A percentile compares a stretch with the other conserved stretches of the same genome.
Conservation (phyloP, 352 stramenopile species). For the Globisporangium okanoganense region DNA sequence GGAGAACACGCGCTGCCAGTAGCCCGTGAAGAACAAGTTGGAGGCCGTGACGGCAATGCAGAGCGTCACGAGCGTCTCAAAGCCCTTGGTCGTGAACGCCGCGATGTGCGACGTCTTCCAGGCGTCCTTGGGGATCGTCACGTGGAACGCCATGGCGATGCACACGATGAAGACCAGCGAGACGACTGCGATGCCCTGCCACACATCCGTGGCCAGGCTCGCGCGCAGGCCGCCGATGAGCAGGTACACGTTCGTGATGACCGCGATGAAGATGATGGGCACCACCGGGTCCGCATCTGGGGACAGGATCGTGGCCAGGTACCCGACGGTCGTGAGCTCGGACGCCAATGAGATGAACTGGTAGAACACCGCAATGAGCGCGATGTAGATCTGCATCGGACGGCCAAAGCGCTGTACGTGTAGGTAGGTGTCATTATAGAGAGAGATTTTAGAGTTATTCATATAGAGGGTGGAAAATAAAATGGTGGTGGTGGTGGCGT, state of each 20-base stretch:
- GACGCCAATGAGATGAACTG: slow-evolving; percentile 79
- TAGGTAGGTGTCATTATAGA: not conserved
- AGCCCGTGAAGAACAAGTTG: slow-evolving; percentile 79
- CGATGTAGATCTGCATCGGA: slow-evolving; percentile 63
- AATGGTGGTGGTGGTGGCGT: slow-evolving; percentile 5
- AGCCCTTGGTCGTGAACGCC: slow-evolving; percentile 56
- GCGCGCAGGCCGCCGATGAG: slow-evolving; percentile 69
- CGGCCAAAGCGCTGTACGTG: slow-evolving; percentile 46
- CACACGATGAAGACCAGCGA: slow-evolving; percentile 51
- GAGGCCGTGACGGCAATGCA: slow-evolving; percentile 57
- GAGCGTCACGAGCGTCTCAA: slow-evolving; percentile 72
- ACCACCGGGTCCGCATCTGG: slow-evolving; percentile 47
- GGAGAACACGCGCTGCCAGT: slow-evolving; percentile 73
- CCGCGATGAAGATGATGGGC: slow-evolving; percentile 47
- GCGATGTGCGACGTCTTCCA: slow-evolving; percentile 52
- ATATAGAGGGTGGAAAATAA: not conserved
- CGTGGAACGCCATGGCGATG: slow-evolving; percentile 55
- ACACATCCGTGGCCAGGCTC: slow-evolving; percentile 71
- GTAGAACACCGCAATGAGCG: slow-evolving; percentile 70
- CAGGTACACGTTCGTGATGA: slow-evolving; percentile 73
- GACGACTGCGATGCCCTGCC: slow-evolving; percentile 65
- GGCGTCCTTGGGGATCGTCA: slow-evolving; percentile 44
- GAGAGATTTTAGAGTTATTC: not conserved
- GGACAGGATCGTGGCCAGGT: slow-evolving; percentile 48
- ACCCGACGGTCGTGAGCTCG: slow-evolving; percentile 59